Base-by-base conservation (phyloP, 805 yeast genomes). In the Brettanomyces naardenensis region DNA sequence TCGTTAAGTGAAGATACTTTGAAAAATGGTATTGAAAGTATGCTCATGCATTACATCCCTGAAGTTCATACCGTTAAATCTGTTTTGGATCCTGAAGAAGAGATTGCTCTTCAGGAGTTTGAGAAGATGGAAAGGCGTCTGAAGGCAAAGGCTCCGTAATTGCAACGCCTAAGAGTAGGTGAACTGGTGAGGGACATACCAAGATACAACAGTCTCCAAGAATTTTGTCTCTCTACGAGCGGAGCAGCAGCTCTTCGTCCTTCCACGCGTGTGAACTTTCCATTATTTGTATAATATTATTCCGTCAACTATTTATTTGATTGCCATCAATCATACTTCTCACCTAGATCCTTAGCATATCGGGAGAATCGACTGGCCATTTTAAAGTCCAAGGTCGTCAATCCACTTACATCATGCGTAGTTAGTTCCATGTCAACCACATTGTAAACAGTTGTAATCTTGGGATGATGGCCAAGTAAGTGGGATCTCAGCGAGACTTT, bases 81-180 rank as follows among this genome's bases (percentile, higher is more conserved):
- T 1, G 50, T 61, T 3, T 38, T 62, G 37, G 66, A 62, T 34
- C 64, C 64, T 11, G 66, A 62, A 45, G 66, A 62, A 39, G 65
- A 61, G 58, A 71, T 87, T 28, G 90, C 95, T 1, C 58, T 85
- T 35, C 73, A 75, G 44, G 95, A 88, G 60, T 87, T 45, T 59
- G 90, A 85, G 52, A 84, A 85, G 59, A 70, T 88, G 37, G 97
- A 88, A 57, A 68, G 72, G 47, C 69, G 65, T 44, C 61, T 78
- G 42, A 61, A 67, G 42, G 44, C n/a, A n/a, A n/a, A n/a, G n/a
- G n/a, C n/a, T n/a, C n/a, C n/a, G n/a, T n/a, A n/a, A n/a, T n/a
- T n/a, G n/a, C n/a, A n/a, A n/a, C 33, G 18, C 7, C 47, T 15
- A 57, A 60, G 48, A 25, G 37, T n/a, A n/a, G n/a, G n/a, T n/a